Base-by-base conservation (phyloP, 495 filamentous ascomycete genomes). In the Talaromyces wortmannii region DNA sequence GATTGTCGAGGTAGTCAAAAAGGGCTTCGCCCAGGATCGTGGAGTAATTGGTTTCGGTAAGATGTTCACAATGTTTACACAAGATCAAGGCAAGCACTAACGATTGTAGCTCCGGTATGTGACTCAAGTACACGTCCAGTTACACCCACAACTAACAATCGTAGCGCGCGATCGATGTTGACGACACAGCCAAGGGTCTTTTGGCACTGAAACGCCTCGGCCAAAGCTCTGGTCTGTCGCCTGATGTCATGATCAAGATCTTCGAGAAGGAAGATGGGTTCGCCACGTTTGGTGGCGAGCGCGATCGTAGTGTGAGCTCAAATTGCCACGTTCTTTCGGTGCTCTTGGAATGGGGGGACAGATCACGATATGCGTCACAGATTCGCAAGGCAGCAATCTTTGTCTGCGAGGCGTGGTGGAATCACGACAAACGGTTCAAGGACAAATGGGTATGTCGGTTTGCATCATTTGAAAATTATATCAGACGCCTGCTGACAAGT, bases 101-200 rank as follows among this genome's bases (percentile, higher is more conserved):
- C n/a, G n/a, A n/a, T n/a, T n/a, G n/a, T n/a, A n/a, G n/a, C n/a
- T n/a, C n/a, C n/a, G n/a, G n/a, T n/a, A n/a, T n/a, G n/a, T n/a
- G n/a, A n/a, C n/a, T n/a, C n/a, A n/a, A n/a, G n/a, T n/a, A n/a
- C n/a, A n/a, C 18, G 58, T 31, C n/a, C 32, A 23, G 42, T 55
- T 11, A 49, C 29, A 47, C 31, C 43, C n/a, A 44, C 4, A 23
- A 47, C 2, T 53, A 16, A 51, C 42, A 31, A 61, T 50, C 66
- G 7, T 56, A 69, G 13, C 64, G 59, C 13, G 63, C 68, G 30
- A 55, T 72, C 7, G 77, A 79, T 62, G 77, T 72, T 15, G 76
- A 78, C 61, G 75, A 78, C 48, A 79, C 75, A 7, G 74, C 75
- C 1, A 76, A 73, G 50, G 62, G 68, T 8, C 67, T 76, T 29